A percentile compares a stretch with the other conserved stretches of the same genome.
These are phyloP conservation scores for Lojkania enalia DNA, from an alignment of 2,329 filamentous ascomycete species.

Conservation along the genomic window DNA sequence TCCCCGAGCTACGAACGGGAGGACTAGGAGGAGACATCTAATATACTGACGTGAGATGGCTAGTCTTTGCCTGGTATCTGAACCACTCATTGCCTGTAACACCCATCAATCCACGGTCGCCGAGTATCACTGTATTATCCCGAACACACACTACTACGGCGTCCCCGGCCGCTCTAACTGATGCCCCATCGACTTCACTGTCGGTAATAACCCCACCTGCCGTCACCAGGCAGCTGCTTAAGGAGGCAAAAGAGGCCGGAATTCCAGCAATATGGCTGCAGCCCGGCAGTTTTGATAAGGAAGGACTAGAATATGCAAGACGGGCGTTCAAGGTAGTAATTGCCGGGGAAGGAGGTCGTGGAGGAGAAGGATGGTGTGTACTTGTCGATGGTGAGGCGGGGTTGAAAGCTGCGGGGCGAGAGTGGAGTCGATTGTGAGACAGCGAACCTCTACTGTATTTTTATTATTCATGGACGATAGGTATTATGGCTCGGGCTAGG, in stretches of 20 bases:
- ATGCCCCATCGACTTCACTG: slow-evolving; percentile 67
- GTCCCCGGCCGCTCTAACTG: slow-evolving; percentile 65
- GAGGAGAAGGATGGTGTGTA: slow-evolving; percentile 47
- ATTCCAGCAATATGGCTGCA: slow-evolving; percentile 69
- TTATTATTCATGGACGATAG: no score
- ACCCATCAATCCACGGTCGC: slow-evolving; percentile 76
- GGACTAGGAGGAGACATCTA: no score
- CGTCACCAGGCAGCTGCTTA: slow-evolving; percentile 72
- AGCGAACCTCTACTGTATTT: no score
- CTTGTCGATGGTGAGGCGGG: slow-evolving; percentile 47
- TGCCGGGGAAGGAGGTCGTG: slow-evolving; percentile 50
- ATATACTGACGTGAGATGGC: slow-evolving; percentile 2
- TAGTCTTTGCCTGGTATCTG: slow-evolving; percentile 91
- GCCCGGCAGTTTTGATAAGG: slow-evolving; percentile 82
- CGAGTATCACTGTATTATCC: slow-evolving; percentile 65
- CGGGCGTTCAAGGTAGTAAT: slow-evolving; percentile 70
- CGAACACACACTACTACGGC: slow-evolving; percentile 66
- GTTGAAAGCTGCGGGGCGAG: slow-evolving; percentile 38
- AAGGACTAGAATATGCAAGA: slow-evolving; percentile 70
- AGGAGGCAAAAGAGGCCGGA: slow-evolving; percentile 74
- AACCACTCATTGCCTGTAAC: slow-evolving; percentile 73
- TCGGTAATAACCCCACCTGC: slow-evolving; percentile 86
- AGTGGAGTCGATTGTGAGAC: slow-evolving; percentile 37
- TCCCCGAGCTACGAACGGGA: no score
- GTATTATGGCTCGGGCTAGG: slow-evolving; percentile 22